Evolutionary conservation across 2,329 filamentous ascomycete genomes (phyloP).

Genomic region (Fulvia fulva): DNA sequence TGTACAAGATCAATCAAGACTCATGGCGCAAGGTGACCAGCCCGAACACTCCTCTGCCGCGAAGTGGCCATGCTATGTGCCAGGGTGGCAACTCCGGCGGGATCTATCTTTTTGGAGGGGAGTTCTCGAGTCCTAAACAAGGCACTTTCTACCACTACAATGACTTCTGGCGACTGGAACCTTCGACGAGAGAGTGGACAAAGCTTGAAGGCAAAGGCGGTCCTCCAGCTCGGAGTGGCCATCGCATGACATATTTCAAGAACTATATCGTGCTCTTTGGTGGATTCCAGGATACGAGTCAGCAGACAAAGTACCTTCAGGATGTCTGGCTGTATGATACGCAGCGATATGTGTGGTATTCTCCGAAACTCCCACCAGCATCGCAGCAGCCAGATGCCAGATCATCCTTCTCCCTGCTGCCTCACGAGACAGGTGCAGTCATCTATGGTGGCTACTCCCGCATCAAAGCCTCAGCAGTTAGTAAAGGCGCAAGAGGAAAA

Average conservation of each 20-base stretch:
- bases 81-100: slow-evolving; percentile 78
- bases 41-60: slow-evolving; percentile 84
- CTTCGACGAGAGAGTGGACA: slow-evolving; percentile 80
- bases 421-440: slow-evolving; percentile 84
- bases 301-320: slow-evolving; percentile 87
- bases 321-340: slow-evolving; percentile 98
- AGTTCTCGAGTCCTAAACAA: slow-evolving; percentile 95
- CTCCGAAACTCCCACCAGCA: slow-evolving; percentile 68
- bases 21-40: slow-evolving; percentile 89
- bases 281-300: slow-evolving; percentile 94
- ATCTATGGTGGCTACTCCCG: slow-evolving; percentile 92
- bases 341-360: slow-evolving; percentile 77
- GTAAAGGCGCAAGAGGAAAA: slow-evolving; percentile 51
- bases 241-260: slow-evolving; percentile 85
- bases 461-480: slow-evolving; percentile 62
- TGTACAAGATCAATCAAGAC: slow-evolving; percentile 74
- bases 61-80: slow-evolving; percentile 93
- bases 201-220: slow-evolving; percentile 79
- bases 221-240: slow-evolving; percentile 76
- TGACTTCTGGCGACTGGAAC: slow-evolving; percentile 93
- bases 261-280: slow-evolving; percentile 95
- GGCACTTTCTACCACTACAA: slow-evolving; percentile 99
- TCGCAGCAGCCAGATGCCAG: slow-evolving; percentile 79
- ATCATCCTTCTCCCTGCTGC: slow-evolving; percentile 87
- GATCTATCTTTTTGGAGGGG: slow-evolving; percentile 90